Conservation (phyloP, 768 basidiomycete genomes). For the Tephrocybe sp. region DNA sequence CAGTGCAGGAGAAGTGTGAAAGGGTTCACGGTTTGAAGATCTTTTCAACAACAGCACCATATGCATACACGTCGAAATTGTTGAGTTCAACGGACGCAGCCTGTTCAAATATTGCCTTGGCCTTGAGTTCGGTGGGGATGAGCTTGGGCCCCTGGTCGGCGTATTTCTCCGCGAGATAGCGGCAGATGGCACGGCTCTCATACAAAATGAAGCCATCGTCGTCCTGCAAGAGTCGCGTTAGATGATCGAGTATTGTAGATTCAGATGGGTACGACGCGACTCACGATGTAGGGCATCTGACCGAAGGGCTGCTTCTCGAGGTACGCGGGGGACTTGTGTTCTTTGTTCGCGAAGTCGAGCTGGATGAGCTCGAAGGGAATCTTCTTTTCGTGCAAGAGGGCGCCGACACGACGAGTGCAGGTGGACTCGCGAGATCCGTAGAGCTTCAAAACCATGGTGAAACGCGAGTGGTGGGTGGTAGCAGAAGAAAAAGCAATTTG, state of each 20-base stretch:
- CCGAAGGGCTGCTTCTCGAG: constrained; percentile 60
- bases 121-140: constrained; percentile 45
- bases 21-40: constrained; percentile 47
- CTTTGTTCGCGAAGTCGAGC: constrained; percentile 41
- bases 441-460: constrained; percentile 41
- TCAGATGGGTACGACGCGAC: constrained; percentile 4
- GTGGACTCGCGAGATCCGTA: constrained; percentile 37
- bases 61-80: constrained; percentile 46
- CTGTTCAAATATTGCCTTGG: constrained; percentile 43
- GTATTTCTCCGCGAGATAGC: constrained; percentile 59
- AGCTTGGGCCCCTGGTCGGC: constrained; percentile 46
- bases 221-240: constrained; percentile 24
- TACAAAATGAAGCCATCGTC: constrained; percentile 60
- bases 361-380: constrained; percentile 51
- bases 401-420: constrained; percentile 49
- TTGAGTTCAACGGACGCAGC: constrained; percentile 48
- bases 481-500: no score
- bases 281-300: constrained; percentile 36
- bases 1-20: no score
- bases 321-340: constrained; percentile 46
- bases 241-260: neutral
- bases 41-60: constrained; percentile 42
- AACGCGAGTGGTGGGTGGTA: neutral
- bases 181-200: constrained; percentile 59
- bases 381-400: constrained; percentile 51